Evolutionary conservation across 2,329 filamentous ascomycete species (phyloP), one percentile per base, ranked within the genome.

Genomic region (Zarea fungicola): DNA sequence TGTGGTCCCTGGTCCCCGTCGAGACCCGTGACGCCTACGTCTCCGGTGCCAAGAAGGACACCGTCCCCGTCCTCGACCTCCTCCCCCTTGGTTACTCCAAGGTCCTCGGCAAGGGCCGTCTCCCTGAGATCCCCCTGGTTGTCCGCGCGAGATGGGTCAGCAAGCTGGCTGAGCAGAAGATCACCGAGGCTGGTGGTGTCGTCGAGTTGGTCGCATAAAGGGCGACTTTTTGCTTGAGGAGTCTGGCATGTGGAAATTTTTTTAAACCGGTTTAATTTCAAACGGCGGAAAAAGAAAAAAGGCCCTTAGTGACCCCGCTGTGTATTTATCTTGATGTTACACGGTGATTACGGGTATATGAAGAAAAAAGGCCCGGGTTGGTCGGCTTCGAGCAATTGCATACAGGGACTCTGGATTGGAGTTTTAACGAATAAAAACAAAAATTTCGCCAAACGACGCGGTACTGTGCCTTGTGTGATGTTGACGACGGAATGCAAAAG

Each of bases 141-240:
- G 91, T 99, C 61, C 89, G 89, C 70, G 92, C 93, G 63, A 81
- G 93, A 72, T 97, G 90, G 80, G 88, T 99, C 76, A 90, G 85
- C 81, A 87, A 87, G 72, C 85, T 96, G 73, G 93, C 93, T 62
- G 93, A 99, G 86, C 81, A 89, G 79, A 99, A 99, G 87, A 96
- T 99, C 77, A 95, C 88, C 72, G 89, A 93, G 75, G 92, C 91
- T 66, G 93, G 93, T 74, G 92, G 92, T 76, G 88, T 96, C 67
- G 80, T 95, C 66, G 89, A 96, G 83, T 82, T 96, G 72, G 89
- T 96, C 68, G 91, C 90, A 76, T 96, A 73, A 69, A 41, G 46
- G 31, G 29, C 13, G 18, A 42, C 35, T 42, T 45, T 53, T 51
- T 51, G 47, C 37, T 50, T 53, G n/a, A 48, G 61, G 62, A 62